A percentile compares a stretch with the other conserved stretches of the same genome.
Conservation (phyloP, 208 protist species). For the Crithidia bombi region DNA sequence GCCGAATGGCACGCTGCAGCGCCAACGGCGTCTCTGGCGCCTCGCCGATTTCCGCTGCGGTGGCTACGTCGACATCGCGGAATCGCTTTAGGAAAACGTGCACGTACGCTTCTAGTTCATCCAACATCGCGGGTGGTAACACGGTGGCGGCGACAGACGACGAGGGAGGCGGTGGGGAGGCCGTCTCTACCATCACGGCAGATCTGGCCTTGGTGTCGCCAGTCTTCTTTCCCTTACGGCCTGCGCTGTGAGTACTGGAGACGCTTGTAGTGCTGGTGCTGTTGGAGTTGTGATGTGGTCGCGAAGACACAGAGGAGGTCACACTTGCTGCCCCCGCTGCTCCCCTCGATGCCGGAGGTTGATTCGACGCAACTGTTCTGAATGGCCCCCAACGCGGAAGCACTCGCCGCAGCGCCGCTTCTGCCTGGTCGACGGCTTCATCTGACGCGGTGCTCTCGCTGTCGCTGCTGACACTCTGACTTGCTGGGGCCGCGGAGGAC, state of each 20-base stretch:
- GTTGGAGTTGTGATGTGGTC: constrained; percentile 4
- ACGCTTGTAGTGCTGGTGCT: constrained; percentile 11
- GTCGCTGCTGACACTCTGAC: constrained; percentile 28
- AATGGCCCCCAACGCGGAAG: constrained; percentile 37
- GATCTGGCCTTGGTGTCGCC: not conserved
- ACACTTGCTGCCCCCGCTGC: not conserved
- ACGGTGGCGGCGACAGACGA: not conserved
- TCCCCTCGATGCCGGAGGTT: not conserved
- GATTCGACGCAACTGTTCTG: not conserved
- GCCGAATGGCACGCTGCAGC: constrained; percentile 30
- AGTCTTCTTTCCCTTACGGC: constrained; percentile 10
- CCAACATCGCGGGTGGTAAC: constrained; percentile 20
- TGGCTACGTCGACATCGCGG: constrained; percentile 21
- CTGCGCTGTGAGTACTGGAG: not conserved
- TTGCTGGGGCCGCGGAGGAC: constrained; percentile 14
- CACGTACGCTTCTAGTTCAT: constrained; percentile 35
- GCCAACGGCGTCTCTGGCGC: constrained; percentile 31
- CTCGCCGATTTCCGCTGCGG: constrained; percentile 17
- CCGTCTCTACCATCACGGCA: not conserved
- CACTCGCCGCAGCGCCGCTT: constrained; percentile 15
- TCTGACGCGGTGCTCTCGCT: constrained; percentile 36
- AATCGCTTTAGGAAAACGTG: constrained; percentile 37
- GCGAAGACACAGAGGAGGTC: not conserved
- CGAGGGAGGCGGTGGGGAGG: not conserved
- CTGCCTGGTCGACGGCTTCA: constrained; percentile 29